Base-by-base conservation (phyloP, 129 eudicot species). In the Arctium lappa region DNA sequence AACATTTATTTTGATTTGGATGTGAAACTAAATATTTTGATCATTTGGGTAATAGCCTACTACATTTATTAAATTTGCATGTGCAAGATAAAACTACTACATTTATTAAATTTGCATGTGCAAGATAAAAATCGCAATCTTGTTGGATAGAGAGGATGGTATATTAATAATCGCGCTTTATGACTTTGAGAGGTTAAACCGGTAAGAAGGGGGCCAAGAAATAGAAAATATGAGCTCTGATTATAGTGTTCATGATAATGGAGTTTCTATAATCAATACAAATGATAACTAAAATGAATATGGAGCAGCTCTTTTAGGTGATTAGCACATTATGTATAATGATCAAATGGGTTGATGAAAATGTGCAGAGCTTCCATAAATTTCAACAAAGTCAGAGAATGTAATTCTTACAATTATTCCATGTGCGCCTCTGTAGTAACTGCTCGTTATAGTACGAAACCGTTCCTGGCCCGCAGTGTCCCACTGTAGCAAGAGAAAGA, bases 381-480 rank as follows among this genome's bases (percentile, higher is more conserved):
- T 1, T 27, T 22, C 29, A 34, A 22, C 38, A 34, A 18, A 81
- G 39, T 2, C 18, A 38, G 50, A 39, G 34, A 38, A 12, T 29
- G 71, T 34, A 56, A 81, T 56, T 78, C 91, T 95, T 87, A 95
- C 98, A 75, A 95, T 95, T 48, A 95, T 95, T 31, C 98, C 98
- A 83, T 95, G 98, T 65, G 98, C 98, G 83, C 98, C 97, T 84
- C 98, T 87, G 90, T 95, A 95, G 89, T 95, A 95, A 84, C 98
- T 95, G 94, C 98, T 95, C 2, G 98, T 95, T 87, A 95, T 95
- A 1, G 98, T 95, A 79, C 98, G 89, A 79, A 95, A 95, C 72
- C 98, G 94, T 85, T 95, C 98, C 90, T 95, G 98, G 76, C 98
- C 98, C 37, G 98, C 98, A 70, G 98, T 95, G 86, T 95, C 98